These are phyloP conservation scores for Stachybotrys elegans DNA, from an alignment of 2,329 filamentous ascomycete species.

Conservation along the genomic window DNA sequence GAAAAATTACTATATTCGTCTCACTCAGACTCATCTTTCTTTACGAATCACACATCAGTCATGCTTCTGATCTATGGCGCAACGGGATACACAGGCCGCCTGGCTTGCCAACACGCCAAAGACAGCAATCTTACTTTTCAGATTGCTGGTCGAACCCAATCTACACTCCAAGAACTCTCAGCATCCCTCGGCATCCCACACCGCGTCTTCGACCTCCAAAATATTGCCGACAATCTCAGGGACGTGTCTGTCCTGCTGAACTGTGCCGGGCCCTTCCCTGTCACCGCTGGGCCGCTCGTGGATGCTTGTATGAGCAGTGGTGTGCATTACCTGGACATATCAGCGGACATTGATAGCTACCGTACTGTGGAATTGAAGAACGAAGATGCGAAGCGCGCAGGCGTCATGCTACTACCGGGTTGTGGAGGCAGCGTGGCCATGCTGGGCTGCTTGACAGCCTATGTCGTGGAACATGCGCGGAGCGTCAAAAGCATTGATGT, in stretches of 20 bases:
- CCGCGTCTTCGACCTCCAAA: constrained; percentile 8
- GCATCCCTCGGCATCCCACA: not conserved
- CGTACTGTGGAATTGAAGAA: constrained; percentile 5
- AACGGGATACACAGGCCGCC: constrained; percentile 15
- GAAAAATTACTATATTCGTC: too few species aligned
- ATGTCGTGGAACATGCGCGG: constrained; percentile 2
- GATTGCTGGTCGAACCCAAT: constrained; percentile 8
- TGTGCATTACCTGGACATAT: constrained; percentile 15
- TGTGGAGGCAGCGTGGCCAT: constrained; percentile 16
- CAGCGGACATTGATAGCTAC: constrained; percentile 16
- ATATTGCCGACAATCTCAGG: not conserved
- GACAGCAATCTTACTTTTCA: constrained; percentile 6
- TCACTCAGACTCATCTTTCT: too few species aligned
- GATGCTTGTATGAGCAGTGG: constrained; percentile 11
- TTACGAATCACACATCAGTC: too few species aligned
- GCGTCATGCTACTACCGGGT: constrained; percentile 15
- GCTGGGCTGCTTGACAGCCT: constrained; percentile 11
- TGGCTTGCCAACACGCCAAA: constrained; percentile 12
- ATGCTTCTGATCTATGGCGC: constrained; percentile 18
- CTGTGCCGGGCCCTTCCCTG: constrained; percentile 13
- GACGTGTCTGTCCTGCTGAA: constrained; percentile 12
- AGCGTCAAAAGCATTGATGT: constrained; percentile 10
- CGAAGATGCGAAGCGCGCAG: constrained; percentile 6
- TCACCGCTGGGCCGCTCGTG: constrained; percentile 13
- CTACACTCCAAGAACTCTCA: constrained; percentile 1